These are phyloP conservation scores for Pisolithus tinctorius DNA, from an alignment of 768 basidiomycete species.

Conservation along the genomic window DNA sequence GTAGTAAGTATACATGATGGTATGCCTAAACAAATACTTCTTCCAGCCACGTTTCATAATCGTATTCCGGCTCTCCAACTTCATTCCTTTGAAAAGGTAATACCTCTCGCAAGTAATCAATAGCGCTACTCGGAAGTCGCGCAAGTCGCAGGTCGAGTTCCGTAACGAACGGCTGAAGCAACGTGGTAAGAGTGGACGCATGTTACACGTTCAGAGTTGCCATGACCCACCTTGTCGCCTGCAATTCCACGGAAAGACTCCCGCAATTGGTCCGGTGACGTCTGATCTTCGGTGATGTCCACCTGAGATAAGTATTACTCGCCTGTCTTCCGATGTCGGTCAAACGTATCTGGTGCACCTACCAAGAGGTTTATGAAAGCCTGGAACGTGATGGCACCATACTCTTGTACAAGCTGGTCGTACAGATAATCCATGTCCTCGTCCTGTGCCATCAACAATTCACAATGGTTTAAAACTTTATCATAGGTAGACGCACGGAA, in stretches of 20 bases:
- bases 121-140: constrained; percentile 63
- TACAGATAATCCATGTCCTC: constrained; percentile 84
- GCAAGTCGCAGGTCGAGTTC: constrained; percentile 88
- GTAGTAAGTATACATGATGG: constrained; percentile 17
- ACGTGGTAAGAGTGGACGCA: background rate
- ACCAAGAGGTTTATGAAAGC: constrained; percentile 94
- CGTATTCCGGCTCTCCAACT: constrained; percentile 61
- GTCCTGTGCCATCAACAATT: constrained; percentile 40
- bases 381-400: constrained; percentile 87
- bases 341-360: constrained; percentile 28
- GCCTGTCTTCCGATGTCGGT: background rate
- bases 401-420: constrained; percentile 68
- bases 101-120: constrained; percentile 76
- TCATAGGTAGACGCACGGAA: constrained; percentile 41
- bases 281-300: constrained; percentile 93
- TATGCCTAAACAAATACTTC: constrained; percentile 57
- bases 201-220: background rate
- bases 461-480: constrained; percentile 19
- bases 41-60: constrained; percentile 79
- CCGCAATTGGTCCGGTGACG: constrained; percentile 84
- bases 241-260: constrained; percentile 93
- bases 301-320: constrained; percentile 45
- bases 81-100: constrained; percentile 59
- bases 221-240: constrained; percentile 64
- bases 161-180: constrained; percentile 76